Percentiles rank a stretch among this genome's conserved stretches.
phyloP scores from a whole-genome alignment of 2,329 filamentous ascomycete species.

The Diaporthe ampelina region DNA sequence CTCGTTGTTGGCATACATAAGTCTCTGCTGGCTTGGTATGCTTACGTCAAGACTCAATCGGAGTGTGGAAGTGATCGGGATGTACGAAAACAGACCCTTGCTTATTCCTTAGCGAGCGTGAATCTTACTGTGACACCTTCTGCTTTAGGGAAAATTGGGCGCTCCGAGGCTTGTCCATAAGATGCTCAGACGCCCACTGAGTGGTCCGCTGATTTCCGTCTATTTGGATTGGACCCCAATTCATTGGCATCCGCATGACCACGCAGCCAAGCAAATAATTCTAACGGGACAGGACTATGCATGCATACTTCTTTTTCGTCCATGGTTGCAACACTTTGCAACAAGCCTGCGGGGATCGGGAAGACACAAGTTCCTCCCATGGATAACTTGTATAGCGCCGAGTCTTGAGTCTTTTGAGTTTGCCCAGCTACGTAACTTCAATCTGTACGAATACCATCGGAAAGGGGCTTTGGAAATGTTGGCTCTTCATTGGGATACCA shows the following conservation, averaged over 20 bases:
- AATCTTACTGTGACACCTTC: not conserved
- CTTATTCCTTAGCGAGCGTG: not conserved
- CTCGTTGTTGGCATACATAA: not conserved
- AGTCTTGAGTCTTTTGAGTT: not conserved
- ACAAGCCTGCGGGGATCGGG: not conserved
- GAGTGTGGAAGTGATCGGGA: not conserved
- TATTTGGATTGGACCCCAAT: not conserved
- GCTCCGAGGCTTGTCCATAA: not conserved
- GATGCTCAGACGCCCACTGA: not conserved
- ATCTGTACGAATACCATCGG: too few species aligned
- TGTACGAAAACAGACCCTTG: not conserved
- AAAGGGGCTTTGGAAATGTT: too few species aligned
- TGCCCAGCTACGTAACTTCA: not conserved
- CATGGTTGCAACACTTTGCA: not conserved
- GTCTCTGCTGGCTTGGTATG: not conserved
- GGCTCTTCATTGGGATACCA: too few species aligned
- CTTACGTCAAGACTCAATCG: not conserved
- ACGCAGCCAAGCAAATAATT: not conserved
- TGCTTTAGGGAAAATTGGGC: conserved; percentile 1
- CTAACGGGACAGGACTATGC: not conserved
- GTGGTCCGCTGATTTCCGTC: not conserved
- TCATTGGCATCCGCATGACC: not conserved
- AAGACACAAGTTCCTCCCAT: not conserved
- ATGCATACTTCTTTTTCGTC: not conserved
- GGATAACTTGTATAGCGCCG: not conserved